These are phyloP conservation scores for Ogataea saltuana DNA, from an alignment of 805 yeast species.

Conservation along the genomic window DNA sequence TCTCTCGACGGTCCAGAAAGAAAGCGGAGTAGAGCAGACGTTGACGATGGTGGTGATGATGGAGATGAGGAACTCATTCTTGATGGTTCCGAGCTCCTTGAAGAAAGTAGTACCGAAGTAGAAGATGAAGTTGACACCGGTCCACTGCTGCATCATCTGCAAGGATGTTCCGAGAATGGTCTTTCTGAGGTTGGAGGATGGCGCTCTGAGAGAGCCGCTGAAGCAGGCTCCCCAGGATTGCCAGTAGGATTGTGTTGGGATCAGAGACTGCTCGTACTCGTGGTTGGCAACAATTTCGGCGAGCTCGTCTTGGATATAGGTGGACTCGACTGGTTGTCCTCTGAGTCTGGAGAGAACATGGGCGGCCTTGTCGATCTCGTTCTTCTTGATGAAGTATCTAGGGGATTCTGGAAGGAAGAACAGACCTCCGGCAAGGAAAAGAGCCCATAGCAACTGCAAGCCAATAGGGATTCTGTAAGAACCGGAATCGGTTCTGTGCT, in stretches of 20 bases:
- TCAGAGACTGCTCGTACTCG: slow-evolving; percentile 43
- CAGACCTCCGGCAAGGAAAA: slow-evolving; percentile 59
- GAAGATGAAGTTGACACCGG: slow-evolving; percentile 76
- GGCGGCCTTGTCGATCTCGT: slow-evolving; percentile 57
- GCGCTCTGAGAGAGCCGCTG: slow-evolving; percentile 39
- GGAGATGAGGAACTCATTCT: slow-evolving; percentile 46
- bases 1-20: slow-evolving; percentile 53
- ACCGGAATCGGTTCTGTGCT: slow-evolving; percentile 52
- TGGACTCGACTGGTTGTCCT: slow-evolving; percentile 48
- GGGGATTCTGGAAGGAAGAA: slow-evolving; percentile 75
- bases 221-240: slow-evolving; percentile 47
- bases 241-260: slow-evolving; percentile 39
- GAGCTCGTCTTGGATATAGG: slow-evolving; percentile 48
- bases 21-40: slow-evolving; percentile 53
- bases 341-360: slow-evolving; percentile 55
- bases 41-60: slow-evolving; percentile 56
- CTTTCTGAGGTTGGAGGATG: slow-evolving; percentile 43
- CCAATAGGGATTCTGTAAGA: slow-evolving; percentile 77
- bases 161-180: slow-evolving; percentile 44
- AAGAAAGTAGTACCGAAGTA: slow-evolving; percentile 74
- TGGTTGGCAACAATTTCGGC: slow-evolving; percentile 53
- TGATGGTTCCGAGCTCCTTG: slow-evolving; percentile 47
- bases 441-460: slow-evolving; percentile 68
- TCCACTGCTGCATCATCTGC: slow-evolving; percentile 66
- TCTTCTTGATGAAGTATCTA: slow-evolving; percentile 62